Evolutionary conservation across 1,284 basidiomycete species (phyloP), one percentile per base, ranked within the genome.

Genomic region (Heterobasidion parviporum): DNA sequence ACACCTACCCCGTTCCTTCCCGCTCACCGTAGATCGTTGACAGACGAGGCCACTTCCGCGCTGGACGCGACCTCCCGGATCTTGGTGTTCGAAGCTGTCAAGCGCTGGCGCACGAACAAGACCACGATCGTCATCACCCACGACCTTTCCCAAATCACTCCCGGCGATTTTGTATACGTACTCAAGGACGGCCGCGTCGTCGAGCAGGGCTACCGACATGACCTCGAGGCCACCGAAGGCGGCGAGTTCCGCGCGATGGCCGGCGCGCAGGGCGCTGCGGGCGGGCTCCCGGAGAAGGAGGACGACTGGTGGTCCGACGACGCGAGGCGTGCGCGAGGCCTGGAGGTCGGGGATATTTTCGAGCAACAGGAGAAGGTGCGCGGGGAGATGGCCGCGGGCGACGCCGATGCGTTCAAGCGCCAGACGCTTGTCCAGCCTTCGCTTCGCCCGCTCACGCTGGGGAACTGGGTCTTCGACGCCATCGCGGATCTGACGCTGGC

Each of bases 81-180:
- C 41, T 80, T 94, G 45, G 93, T 98, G 8, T 93, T 93, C 61
- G 88, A 92, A 60, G 92, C 93, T 0, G 81, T 98, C 71, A 90
- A 90, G 66, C 71, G 72, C 16, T 95, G 93, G 91, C 79, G 94
- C 18, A 70, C 69, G 26, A 88, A 90, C 70, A 86, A 83, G 65
- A 97, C 95, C 0, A 99, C 96, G 0, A 87, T 99, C 65, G 87
- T 98, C 58, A 97, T 98, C 71, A 98, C 95, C 0, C 96, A 98
- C 69, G 95, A 98, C 65, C 81, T 98, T 10, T 87, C 87, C 0
- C 91, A 94, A 64, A 91, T 99, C 62, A 74, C 74, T 4, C 55
- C 75, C 0, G 71, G 77, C 15, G 95, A 98, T 69, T 98, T 96
- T 63, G 89, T 96, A 14, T 98, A 98, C 68, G 88, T 98, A 4